Evolutionary conservation across 1,284 basidiomycete species (phyloP), one percentile per base, ranked within the genome.

Genomic region (Bondarzewia mesenterica): DNA sequence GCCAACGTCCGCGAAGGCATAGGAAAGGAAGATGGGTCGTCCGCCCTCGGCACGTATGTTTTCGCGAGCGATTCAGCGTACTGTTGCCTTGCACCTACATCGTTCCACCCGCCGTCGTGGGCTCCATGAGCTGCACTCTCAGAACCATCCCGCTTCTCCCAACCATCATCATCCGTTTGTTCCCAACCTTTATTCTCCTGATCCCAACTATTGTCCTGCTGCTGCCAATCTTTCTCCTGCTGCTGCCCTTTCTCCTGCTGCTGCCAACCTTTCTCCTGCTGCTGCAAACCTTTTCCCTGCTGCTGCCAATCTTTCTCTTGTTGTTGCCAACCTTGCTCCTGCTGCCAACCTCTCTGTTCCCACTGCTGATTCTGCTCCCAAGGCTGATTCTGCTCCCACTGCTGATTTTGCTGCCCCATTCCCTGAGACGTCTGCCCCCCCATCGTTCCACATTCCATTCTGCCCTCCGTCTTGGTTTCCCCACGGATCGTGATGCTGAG

Each of bases 1-100:
- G 55, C 55, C 54, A 56, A 51, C 1, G 55, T 56, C 16, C 54
- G 48, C 15, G 55, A 56, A n/a, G 47, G 21, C 50, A 52, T 50
- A 14, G 54, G 51, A 20, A 53, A 48, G 18, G 50, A 43, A 22
- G 49, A 42, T 20, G 45, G 36, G 10, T 42, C 53, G 7, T 18
- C 41, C 23, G 42, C 47, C 1, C 23, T 35, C 3, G 50, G 47
- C 22, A 52, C 45, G 18, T 42, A 52, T 14, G 38, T 32, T 37
- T 41, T 51, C 7, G 44, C 42, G 37, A 54, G 37, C 14, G 23
- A 35, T 22, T 46, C 39, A 8, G 32, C 32, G 38, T 20, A 46
- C 22, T 46, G 25, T 27, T 21, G 40, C 25, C 52, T 50, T 27
- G 44, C 53, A 16, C 38, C 25, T n/a, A 22, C 38, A 37, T 55